Evolutionary conservation across 768 basidiomycete genomes (phyloP).

Genomic region (Phaeolepiota aurea): DNA sequence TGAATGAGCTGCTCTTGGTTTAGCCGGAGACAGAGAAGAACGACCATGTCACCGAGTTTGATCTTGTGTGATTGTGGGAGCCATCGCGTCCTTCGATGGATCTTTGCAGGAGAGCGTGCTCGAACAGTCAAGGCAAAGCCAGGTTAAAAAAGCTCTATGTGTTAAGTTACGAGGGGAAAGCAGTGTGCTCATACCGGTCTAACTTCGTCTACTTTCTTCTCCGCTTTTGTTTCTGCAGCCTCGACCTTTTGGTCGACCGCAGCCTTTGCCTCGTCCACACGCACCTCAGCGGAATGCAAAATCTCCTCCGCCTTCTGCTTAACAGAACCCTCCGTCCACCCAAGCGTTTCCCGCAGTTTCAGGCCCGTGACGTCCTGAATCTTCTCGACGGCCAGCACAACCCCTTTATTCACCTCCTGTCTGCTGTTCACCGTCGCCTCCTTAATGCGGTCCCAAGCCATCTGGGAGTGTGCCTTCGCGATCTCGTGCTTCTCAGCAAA

Average conservation of each 20-base stretch:
- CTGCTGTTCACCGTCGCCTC: constrained; percentile 41
- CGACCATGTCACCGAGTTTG: too few species aligned
- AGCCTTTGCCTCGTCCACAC: constrained; percentile 10
- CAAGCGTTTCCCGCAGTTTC: constrained; percentile 55
- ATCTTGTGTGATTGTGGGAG: too few species aligned
- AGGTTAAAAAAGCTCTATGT: neutral
- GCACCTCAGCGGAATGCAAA: constrained; percentile 19
- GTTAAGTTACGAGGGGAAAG: neutral
- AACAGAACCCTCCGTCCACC: constrained; percentile 22
- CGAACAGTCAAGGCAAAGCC: neutral
- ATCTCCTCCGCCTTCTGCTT: constrained; percentile 13
- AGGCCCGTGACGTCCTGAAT: constrained; percentile 69
- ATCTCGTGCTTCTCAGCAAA: constrained; percentile 62
- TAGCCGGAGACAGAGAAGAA: too few species aligned
- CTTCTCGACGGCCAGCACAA: constrained; percentile 37
- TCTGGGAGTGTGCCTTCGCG: constrained; percentile 49
- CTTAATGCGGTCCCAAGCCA: constrained; percentile 50
- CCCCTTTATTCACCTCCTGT: constrained; percentile 33
- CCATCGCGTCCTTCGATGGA: too few species aligned
- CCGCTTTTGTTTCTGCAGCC: constrained; percentile 4
- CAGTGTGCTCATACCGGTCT: constrained; percentile 11
- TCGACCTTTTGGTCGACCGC: constrained; percentile 10
- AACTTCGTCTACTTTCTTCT: constrained; percentile 9
- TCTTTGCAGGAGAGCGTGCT: too few species aligned
- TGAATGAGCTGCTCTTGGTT: too few species aligned